phyloP scores from a whole-genome alignment of 2,329 filamentous ascomycete species.

The Furcasterigmium sp. region DNA sequence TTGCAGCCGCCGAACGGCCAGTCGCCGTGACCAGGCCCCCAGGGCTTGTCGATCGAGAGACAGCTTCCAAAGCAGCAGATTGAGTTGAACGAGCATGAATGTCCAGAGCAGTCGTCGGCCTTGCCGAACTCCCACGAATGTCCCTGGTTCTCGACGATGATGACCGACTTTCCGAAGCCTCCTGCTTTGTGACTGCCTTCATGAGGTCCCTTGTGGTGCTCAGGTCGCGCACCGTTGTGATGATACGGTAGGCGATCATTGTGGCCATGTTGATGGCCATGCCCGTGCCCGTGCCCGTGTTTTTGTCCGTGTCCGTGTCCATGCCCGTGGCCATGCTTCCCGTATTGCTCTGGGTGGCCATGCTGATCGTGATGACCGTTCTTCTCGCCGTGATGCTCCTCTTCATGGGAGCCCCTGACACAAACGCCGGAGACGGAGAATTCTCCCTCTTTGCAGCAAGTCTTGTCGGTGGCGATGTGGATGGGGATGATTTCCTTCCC shows the following conservation, averaged over 20 bases:
- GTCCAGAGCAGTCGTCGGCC: not conserved
- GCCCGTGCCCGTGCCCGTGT: no score
- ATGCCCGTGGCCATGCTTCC: no score
- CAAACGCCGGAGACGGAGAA: not conserved
- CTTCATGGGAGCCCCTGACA: not conserved
- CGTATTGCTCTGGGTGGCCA: no score
- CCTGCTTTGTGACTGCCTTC: not conserved
- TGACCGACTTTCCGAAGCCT: no score
- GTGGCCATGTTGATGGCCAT: no score
- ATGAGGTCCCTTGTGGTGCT: not conserved
- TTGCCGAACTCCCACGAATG: not conserved
- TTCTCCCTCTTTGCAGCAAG: not conserved
- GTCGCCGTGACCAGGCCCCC: not conserved
- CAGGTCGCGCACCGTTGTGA: not conserved
- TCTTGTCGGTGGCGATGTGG: not conserved
- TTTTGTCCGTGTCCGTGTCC: no score
- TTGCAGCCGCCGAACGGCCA: not conserved
- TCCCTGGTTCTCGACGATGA: not conserved
- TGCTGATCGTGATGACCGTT: no score
- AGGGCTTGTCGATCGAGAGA: not conserved
- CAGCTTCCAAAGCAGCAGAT: conserved; percentile 1
- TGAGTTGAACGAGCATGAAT: not conserved
- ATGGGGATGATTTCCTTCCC: not conserved
- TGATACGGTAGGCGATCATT: not conserved
- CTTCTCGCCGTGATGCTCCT: no score